A percentile compares a stretch with the other conserved stretches of the same genome.
Evolutionary conservation across 2,329 filamentous ascomycete genomes (phyloP).

Genomic region (Aureobasidium sp.): DNA sequence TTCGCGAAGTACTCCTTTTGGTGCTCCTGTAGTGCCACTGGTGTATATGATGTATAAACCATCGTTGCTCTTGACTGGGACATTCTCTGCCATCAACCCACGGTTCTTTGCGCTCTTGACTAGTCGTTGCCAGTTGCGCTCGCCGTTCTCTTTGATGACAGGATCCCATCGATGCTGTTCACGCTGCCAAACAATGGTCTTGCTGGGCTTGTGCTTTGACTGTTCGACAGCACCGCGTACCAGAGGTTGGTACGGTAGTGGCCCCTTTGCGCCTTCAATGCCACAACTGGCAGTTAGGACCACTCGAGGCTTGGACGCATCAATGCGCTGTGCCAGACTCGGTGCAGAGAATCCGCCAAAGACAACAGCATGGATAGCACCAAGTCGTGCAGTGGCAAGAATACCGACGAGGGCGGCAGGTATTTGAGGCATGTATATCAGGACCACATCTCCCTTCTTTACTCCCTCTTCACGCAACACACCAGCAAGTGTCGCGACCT

Average conservation of each 20-base stretch:
- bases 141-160: conserved; percentile 56
- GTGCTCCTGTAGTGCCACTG: conserved; percentile 69
- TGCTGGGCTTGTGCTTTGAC: conserved; percentile 61
- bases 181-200: conserved; percentile 76
- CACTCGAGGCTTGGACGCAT: conserved; percentile 64
- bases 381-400: conserved; percentile 70
- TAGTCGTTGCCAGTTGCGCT: conserved; percentile 72
- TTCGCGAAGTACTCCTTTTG: conserved; percentile 76
- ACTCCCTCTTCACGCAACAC: conserved; percentile 78
- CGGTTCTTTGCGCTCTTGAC: conserved; percentile 62
- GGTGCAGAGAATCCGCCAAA: conserved; percentile 84
- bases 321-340: conserved; percentile 80
- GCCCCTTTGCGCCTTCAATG: conserved; percentile 76
- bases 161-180: conserved; percentile 67
- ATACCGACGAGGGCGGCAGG: conserved; percentile 81
- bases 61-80: conserved; percentile 70
- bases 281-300: conserved; percentile 88
- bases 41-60: conserved; percentile 89
- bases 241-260: conserved; percentile 67
- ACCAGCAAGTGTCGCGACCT: conserved; percentile 75
- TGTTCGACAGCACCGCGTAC: conserved; percentile 64
- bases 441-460: conserved; percentile 72
- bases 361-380: conserved; percentile 83
- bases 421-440: conserved; percentile 97
- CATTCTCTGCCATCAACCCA: conserved; percentile 61